Evolutionary conservation across 768 basidiomycete species (phyloP).

Genomic region (Termitomyces sp.): DNA sequence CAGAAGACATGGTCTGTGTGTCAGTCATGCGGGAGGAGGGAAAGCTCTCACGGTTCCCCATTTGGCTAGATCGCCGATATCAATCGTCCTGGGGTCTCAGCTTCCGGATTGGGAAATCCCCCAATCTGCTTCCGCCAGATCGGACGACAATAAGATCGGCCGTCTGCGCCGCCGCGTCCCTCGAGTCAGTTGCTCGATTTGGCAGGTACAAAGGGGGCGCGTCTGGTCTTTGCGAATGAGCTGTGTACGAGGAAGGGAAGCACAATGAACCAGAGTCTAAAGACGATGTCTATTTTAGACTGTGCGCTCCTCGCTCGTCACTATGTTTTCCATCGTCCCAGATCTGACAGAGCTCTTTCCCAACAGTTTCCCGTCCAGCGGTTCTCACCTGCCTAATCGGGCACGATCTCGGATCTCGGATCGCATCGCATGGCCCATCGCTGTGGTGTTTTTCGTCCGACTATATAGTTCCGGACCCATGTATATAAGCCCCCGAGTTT

Average conservation of each 20-base stretch:
- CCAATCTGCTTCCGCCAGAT: conserved; percentile 21
- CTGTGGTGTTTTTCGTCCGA: conserved; percentile 21
- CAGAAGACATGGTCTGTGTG: conserved; percentile 13
- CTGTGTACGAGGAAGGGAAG: neutral
- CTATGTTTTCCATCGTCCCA: neutral
- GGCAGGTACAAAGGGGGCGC: conserved; percentile 28
- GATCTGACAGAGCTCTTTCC: conserved; percentile 19
- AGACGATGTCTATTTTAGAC: neutral
- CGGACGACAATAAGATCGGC: conserved; percentile 16
- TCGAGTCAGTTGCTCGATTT: conserved; percentile 14
- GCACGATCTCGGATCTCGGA: conserved; percentile 49
- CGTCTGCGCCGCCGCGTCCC: neutral
- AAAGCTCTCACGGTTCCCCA: conserved; percentile 11
- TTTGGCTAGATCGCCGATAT: conserved; percentile 10
- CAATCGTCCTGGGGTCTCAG: conserved; percentile 16
- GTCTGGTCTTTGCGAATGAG: neutral
- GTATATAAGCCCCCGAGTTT: conserved; percentile 30
- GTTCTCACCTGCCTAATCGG: conserved; percentile 47
- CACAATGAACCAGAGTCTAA: neutral
- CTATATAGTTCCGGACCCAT: conserved; percentile 23
- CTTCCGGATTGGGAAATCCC: conserved; percentile 14
- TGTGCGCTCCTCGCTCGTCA: neutral
- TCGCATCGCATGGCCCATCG: conserved; percentile 10
- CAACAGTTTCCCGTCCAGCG: conserved; percentile 43
- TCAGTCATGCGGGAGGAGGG: conserved; percentile 4